phyloP scores from a whole-genome alignment of 306 rosid species.

The Lathyrus oleraceus region DNA sequence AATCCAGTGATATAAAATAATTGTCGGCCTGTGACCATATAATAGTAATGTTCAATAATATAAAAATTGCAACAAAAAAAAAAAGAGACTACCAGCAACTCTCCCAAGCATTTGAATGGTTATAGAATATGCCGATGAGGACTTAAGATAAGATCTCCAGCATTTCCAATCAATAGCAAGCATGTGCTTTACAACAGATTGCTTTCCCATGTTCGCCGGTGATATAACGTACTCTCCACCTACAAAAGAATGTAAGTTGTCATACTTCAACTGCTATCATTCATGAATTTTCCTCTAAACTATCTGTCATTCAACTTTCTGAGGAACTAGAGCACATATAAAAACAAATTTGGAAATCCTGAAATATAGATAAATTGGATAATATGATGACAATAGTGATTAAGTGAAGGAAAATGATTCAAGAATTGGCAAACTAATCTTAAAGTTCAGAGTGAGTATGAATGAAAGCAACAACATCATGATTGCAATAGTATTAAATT shows the following conservation, averaged over 20 bases:
- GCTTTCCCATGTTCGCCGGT: slow-evolving; percentile 77
- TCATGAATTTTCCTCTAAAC: slow-evolving; percentile 16
- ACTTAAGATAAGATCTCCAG: slow-evolving; percentile 80
- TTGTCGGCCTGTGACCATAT: slow-evolving; percentile 3
- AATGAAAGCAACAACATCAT: slow-evolving; percentile 27
- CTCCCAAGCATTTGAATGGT: slow-evolving; percentile 90
- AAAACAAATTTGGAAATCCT: slow-evolving; percentile 14
- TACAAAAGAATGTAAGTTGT: slow-evolving; percentile 42
- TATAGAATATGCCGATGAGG: slow-evolving; percentile 77
- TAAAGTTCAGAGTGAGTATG: slow-evolving; percentile 29
- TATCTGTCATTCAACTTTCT: slow-evolving; percentile 21
- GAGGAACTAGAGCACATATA: slow-evolving; percentile 1
- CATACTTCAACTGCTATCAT: slow-evolving; percentile 36
- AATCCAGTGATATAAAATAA: slow-evolving; percentile 23
- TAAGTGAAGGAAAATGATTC: slow-evolving; percentile 27
- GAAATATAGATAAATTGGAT: slow-evolving; percentile 15
- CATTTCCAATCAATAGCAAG: slow-evolving; percentile 96
- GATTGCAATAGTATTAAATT: slow-evolving; percentile 24
- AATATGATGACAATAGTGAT: slow-evolving; percentile 21
- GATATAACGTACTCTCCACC: slow-evolving; percentile 96
- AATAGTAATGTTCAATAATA: slow-evolving; percentile 12
- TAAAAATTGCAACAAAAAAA: slow-evolving; percentile 20
- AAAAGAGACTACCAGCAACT: slow-evolving; percentile 65
- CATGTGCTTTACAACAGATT: slow-evolving; percentile 92
- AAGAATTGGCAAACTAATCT: slow-evolving; percentile 16